A percentile compares a stretch with the other conserved stretches of the same genome.
Evolutionary conservation across 352 stramenopile genomes (phyloP).

Genomic region (Pythium scleroteichum): DNA sequence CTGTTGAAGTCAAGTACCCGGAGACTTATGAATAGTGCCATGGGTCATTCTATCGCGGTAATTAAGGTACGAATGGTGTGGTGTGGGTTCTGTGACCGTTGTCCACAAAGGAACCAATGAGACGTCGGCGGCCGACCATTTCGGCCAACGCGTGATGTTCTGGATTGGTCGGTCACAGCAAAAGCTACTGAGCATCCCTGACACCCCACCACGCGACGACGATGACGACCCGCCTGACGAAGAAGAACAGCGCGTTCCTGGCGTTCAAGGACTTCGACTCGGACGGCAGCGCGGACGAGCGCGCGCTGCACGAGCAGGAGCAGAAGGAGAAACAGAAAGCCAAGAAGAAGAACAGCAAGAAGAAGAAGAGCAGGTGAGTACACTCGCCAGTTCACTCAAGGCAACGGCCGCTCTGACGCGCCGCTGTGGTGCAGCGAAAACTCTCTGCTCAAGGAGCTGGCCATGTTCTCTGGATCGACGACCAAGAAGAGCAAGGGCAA

Average conservation of each 20-base stretch:
- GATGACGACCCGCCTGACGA: conserved; percentile 26
- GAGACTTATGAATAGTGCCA: conserved; percentile 65
- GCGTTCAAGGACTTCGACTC: conserved; percentile 58
- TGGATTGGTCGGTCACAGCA: conserved; percentile 21
- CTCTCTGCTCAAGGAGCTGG: conserved; percentile 69
- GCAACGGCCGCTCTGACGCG: neutral
- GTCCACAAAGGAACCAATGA: conserved; percentile 23
- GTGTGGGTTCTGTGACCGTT: conserved; percentile 6
- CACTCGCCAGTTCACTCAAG: neutral
- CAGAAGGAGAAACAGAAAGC: conserved; percentile 66
- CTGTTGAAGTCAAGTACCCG: conserved; percentile 70
- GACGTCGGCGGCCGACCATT: conserved; percentile 9
- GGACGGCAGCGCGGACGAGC: conserved; percentile 59
- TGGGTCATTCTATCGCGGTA: conserved; percentile 16
- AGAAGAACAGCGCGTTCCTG: conserved; percentile 75
- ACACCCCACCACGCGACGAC: neutral
- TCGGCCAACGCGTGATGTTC: conserved; percentile 16
- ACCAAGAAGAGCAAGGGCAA: conserved; percentile 69
- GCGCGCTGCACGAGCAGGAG: conserved; percentile 36
- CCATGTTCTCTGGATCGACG: conserved; percentile 63
- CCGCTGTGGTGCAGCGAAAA: conserved; percentile 39
- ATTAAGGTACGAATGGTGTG: conserved; percentile 16
- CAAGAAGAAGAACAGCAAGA: conserved; percentile 71
- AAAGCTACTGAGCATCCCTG: neutral
- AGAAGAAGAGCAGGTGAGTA: conserved; percentile 71